These are phyloP conservation scores for Tylopilus vinaceipallidus DNA, from an alignment of 768 basidiomycete genomes.

Conservation along the genomic window DNA sequence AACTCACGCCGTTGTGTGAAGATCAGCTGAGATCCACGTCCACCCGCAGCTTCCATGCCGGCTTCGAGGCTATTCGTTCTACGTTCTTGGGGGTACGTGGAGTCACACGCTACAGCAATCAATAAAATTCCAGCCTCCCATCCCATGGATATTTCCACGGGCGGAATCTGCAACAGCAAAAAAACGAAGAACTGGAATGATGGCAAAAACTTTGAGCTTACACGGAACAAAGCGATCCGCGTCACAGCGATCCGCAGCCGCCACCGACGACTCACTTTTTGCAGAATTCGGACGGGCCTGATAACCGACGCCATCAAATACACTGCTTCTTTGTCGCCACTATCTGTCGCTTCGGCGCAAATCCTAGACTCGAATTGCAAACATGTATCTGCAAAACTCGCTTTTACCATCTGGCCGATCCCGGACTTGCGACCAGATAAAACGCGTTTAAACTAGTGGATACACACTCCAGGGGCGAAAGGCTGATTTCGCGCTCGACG, in stretches of 20 bases:
- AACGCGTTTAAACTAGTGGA: too few species aligned
- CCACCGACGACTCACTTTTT: neutral
- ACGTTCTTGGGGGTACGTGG: neutral
- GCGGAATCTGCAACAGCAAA: neutral
- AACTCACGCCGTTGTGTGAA: neutral
- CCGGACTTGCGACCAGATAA: too few species aligned
- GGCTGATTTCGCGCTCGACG: too few species aligned
- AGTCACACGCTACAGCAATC: neutral
- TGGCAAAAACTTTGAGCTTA: too few species aligned
- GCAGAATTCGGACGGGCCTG: neutral
- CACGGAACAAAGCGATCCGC: too few species aligned
- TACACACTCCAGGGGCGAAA: too few species aligned
- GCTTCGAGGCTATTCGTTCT: too few species aligned
- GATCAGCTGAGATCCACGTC: neutral
- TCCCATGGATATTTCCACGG: neutral
- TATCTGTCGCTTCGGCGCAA: constrained; percentile 54
- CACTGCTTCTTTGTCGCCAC: constrained; percentile 48
- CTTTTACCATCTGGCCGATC: too few species aligned
- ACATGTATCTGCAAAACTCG: too few species aligned
- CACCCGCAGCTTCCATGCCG: too few species aligned
- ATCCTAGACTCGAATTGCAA: constrained; percentile 53
- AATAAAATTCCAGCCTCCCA: neutral
- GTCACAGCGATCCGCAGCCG: too few species aligned
- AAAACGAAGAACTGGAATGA: neutral
- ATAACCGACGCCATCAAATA: constrained; percentile 35